phyloP scores from a whole-genome alignment of 148 eudicot species.

The Cornus kousa region DNA sequence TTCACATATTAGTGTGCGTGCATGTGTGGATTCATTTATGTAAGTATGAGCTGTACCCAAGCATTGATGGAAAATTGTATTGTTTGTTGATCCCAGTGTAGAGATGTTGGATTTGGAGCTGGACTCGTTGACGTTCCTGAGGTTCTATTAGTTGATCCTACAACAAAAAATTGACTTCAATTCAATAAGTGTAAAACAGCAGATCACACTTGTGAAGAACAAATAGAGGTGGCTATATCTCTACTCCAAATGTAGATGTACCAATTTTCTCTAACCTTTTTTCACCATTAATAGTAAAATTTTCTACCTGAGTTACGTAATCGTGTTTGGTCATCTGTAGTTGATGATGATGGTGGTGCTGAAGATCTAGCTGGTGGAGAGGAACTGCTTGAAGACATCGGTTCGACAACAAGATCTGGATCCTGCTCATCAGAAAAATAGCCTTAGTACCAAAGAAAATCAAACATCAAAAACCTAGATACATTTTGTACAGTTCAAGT shows the following conservation, averaged over 20 bases:
- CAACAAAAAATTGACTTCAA: not conserved
- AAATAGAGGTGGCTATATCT: not conserved
- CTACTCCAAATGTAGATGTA: too few relatives aligned
- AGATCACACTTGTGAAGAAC: not conserved
- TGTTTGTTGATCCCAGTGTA: conserved; percentile 85
- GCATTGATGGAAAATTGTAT: conserved; percentile 90
- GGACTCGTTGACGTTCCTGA: conserved; percentile 51
- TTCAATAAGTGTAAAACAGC: not conserved
- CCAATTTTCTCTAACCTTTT: too few relatives aligned
- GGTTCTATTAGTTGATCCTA: conserved; percentile 67
- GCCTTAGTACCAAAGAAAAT: too few relatives aligned
- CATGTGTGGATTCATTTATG: not conserved
- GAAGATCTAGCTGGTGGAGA: conserved; percentile 68
- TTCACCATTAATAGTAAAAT: too few relatives aligned
- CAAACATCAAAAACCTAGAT: too few relatives aligned
- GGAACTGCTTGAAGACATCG: conserved; percentile 58
- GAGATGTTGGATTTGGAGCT: conserved; percentile 54
- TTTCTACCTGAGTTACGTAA: conserved; percentile 56
- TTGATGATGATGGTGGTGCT: conserved; percentile 28
- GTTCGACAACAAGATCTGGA: conserved; percentile 82
- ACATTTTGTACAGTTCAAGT: too few relatives aligned
- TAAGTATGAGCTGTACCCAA: conserved; percentile 53
- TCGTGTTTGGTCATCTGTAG: conserved; percentile 52
- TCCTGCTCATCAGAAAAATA: conserved; percentile 43
- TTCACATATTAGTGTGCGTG: not conserved